Evolutionary conservation across 768 basidiomycete species (phyloP).

Genomic region (Leccinum rimulosum): DNA sequence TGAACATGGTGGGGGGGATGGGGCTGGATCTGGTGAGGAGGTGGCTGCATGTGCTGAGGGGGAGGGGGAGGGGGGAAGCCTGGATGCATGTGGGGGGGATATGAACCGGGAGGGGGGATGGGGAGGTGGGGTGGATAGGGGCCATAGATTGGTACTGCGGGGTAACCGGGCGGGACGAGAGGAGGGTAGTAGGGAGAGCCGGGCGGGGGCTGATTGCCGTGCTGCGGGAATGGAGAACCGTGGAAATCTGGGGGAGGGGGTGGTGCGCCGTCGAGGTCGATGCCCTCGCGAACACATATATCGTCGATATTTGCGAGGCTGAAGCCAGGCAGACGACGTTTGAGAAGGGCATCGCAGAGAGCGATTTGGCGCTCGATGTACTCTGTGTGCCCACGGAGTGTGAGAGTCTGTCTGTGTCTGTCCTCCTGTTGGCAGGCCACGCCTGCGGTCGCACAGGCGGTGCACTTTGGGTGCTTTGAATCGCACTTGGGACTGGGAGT

Average conservation of each 20-base stretch:
- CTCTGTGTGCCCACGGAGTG: constrained; percentile 80
- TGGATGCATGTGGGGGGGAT: constrained; percentile 59
- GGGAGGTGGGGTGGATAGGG: constrained; percentile 42
- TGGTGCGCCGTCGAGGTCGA: constrained; percentile 42
- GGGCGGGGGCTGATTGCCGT: constrained; percentile 24
- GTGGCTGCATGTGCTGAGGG: constrained; percentile 30
- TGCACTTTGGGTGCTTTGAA: constrained; percentile 85
- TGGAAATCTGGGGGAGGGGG: constrained; percentile 32
- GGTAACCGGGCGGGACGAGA: constrained; percentile 45
- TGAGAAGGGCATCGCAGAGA: constrained; percentile 77
- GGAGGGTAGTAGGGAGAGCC: constrained; percentile 33
- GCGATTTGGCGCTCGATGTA: constrained; percentile 76
- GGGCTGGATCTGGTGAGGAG: constrained; percentile 37
- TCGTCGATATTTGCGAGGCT: constrained; percentile 65
- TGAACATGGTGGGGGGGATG: constrained; percentile 24
- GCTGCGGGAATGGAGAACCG: constrained; percentile 35
- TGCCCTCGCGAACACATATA: constrained; percentile 60
- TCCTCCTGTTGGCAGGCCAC: constrained; percentile 85
- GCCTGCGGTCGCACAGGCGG: constrained; percentile 78
- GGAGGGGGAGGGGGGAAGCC: constrained; percentile 53
- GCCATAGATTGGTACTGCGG: constrained; percentile 39
- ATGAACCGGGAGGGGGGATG: constrained; percentile 43
- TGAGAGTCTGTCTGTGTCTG: constrained; percentile 82
- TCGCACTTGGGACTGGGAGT: constrained; percentile 69
- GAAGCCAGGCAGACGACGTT: constrained; percentile 68